Evolutionary conservation across 2,329 filamentous ascomycete species (phyloP).

Genomic region (Claviceps capensis): DNA sequence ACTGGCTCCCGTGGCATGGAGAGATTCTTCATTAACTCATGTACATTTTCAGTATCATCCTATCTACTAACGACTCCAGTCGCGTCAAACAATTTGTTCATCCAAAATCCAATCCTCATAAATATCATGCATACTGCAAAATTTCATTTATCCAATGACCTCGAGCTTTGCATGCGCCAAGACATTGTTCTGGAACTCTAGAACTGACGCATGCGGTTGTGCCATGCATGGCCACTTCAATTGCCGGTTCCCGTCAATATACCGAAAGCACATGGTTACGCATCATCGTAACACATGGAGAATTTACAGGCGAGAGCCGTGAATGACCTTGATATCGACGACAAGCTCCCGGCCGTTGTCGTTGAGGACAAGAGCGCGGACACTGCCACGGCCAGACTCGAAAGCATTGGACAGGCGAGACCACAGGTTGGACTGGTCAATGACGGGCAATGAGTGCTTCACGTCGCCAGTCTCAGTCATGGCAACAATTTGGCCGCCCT

Average conservation of each 20-base stretch:
- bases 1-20: constrained; percentile 6
- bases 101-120: constrained; percentile 7
- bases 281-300: neutral
- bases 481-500: constrained; percentile 74
- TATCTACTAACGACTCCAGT: constrained; percentile 27
- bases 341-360: constrained; percentile 88
- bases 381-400: constrained; percentile 80
- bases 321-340: constrained; percentile 98
- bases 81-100: constrained; percentile 19
- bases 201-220: neutral
- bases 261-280: neutral
- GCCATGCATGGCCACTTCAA: neutral
- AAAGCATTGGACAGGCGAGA: constrained; percentile 70
- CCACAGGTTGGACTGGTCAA: constrained; percentile 89
- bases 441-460: constrained; percentile 86
- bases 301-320: constrained; percentile 54
- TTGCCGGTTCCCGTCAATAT: constrained; percentile 6
- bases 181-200: constrained; percentile 5
- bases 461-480: constrained; percentile 99
- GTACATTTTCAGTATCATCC: constrained; percentile 24
- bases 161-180: constrained; percentile 11
- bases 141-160: constrained; percentile 15
- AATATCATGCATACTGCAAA: constrained; percentile 8
- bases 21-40: constrained; percentile 23
- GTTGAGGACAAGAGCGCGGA: constrained; percentile 90